Evolutionary conservation across 1,284 basidiomycete genomes (phyloP).

Genomic region (Leucoagaricus sp.): DNA sequence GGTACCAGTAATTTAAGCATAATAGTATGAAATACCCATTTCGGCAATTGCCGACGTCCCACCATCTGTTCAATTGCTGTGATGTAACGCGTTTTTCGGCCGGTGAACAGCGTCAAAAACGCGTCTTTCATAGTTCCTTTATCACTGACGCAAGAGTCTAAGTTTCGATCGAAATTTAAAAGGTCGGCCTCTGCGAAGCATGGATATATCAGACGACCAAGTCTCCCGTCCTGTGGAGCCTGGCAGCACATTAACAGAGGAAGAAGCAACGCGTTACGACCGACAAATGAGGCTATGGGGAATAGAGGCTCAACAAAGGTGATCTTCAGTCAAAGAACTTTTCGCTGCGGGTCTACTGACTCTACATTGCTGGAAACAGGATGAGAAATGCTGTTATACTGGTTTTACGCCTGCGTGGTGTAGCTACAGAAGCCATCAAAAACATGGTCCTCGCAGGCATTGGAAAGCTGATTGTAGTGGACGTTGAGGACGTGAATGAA

Average conservation of each 20-base stretch:
- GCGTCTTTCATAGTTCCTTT: too few relatives aligned
- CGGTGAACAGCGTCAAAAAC: too few relatives aligned
- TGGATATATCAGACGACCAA: background rate
- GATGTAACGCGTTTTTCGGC: background rate
- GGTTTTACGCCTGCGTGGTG: conserved; percentile 78
- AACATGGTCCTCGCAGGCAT: conserved; percentile 86
- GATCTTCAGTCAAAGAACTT: conserved; percentile 22
- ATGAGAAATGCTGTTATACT: conserved; percentile 95
- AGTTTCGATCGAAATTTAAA: too few relatives aligned
- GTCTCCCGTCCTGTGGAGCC: background rate
- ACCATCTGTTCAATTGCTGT: conserved; percentile 1
- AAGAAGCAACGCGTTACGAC: conserved; percentile 78
- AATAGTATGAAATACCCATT: background rate
- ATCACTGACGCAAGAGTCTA: too few relatives aligned
- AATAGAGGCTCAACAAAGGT: conserved; percentile 95
- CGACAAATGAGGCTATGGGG: conserved; percentile 98
- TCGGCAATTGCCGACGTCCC: conserved; percentile 8
- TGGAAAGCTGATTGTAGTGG: conserved; percentile 70
- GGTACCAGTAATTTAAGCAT: conserved; percentile 9
- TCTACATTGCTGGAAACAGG: conserved; percentile 41
- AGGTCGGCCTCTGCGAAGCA: too few relatives aligned
- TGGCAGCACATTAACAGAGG: conserved; percentile 39
- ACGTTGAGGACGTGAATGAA: conserved; percentile 59
- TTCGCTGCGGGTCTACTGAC: background rate
- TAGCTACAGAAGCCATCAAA: conserved; percentile 96